These are phyloP conservation scores for Glarea lozoyensis DNA, from an alignment of 495 filamentous ascomycete genomes.

Conservation along the genomic window DNA sequence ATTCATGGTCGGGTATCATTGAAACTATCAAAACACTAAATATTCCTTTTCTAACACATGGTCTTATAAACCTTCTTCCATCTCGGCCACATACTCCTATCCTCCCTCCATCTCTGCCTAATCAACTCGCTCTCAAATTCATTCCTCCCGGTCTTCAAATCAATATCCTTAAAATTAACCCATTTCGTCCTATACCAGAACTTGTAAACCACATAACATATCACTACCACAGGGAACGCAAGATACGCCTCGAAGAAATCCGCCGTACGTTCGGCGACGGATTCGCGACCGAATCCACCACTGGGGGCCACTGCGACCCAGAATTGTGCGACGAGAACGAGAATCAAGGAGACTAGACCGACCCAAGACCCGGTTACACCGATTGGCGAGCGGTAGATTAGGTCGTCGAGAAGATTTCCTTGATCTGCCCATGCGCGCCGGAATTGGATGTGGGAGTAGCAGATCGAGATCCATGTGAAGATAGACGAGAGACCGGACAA, in stretches of 20 bases:
- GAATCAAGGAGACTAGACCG: constrained; percentile 65
- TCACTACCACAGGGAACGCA: constrained; percentile 67
- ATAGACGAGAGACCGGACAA: constrained; percentile 81
- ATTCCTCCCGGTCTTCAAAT: constrained; percentile 77
- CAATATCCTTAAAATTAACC: constrained; percentile 61
- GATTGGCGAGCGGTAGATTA: constrained; percentile 74
- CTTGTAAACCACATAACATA: constrained; percentile 72
- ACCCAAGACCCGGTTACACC: constrained; percentile 78
- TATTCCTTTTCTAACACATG: too few relatives aligned
- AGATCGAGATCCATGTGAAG: constrained; percentile 90
- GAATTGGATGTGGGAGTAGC: constrained; percentile 85
- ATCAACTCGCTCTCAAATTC: constrained; percentile 71
- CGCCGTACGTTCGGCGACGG: constrained; percentile 34
- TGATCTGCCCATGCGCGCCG: constrained; percentile 67
- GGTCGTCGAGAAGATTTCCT: constrained; percentile 62
- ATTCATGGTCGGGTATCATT: too few relatives aligned
- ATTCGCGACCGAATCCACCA: constrained; percentile 34
- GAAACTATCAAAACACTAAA: too few relatives aligned
- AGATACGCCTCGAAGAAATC: constrained; percentile 76
- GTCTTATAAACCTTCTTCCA: constrained; percentile 72
- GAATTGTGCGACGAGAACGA: constrained; percentile 88
- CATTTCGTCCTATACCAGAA: constrained; percentile 60
- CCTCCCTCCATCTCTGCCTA: constrained; percentile 56
- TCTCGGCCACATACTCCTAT: constrained; percentile 63
- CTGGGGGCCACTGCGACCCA: constrained; percentile 82